Evolutionary conservation across 768 basidiomycete species (phyloP).

Genomic region (Clathrus columnatus): DNA sequence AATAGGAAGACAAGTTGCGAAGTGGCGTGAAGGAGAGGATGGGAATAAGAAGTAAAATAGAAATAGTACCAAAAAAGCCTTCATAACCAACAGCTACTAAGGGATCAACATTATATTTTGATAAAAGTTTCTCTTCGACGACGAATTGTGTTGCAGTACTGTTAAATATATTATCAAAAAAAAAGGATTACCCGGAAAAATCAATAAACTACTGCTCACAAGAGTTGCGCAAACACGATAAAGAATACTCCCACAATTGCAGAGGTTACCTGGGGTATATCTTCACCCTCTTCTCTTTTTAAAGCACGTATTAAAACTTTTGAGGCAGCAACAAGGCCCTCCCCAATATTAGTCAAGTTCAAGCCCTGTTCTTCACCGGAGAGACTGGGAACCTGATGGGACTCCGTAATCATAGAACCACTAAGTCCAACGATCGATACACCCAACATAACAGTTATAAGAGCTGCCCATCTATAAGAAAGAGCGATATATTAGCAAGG

Average conservation of each 20-base stretch:
- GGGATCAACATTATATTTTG: slow-evolving; percentile 76
- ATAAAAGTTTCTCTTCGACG: slow-evolving; percentile 94
- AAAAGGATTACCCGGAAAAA: slow-evolving; percentile 7
- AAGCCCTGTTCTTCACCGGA: slow-evolving; percentile 23
- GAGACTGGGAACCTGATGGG: slow-evolving; percentile 39
- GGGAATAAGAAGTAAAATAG: slow-evolving; percentile 72
- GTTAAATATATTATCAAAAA: slow-evolving; percentile 13
- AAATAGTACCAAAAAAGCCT: slow-evolving; percentile 81
- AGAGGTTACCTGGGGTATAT: slow-evolving; percentile 55
- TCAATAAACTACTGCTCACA: slow-evolving; percentile 44
- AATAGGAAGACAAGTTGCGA: slow-evolving; percentile 56
- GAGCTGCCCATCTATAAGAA: slow-evolving; percentile 69
- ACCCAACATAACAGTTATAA: slow-evolving; percentile 81
- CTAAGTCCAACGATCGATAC: slow-evolving; percentile 81
- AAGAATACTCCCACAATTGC: slow-evolving; percentile 84
- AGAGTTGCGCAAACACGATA: slow-evolving; percentile 88
- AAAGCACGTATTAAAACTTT: neutral
- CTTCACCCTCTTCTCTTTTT: slow-evolving; percentile 22
- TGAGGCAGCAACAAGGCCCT: neutral
- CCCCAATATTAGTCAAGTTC: no score
- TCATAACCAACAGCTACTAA: slow-evolving; percentile 92
- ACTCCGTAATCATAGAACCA: slow-evolving; percentile 79
- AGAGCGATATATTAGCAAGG: slow-evolving; percentile 4
- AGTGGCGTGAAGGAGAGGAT: slow-evolving; percentile 66
- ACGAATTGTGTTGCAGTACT: slow-evolving; percentile 92